Evolutionary conservation across 2,329 filamentous ascomycete species (phyloP), one percentile per base, ranked within the genome.

Genomic region (Talaromyces sp.): DNA sequence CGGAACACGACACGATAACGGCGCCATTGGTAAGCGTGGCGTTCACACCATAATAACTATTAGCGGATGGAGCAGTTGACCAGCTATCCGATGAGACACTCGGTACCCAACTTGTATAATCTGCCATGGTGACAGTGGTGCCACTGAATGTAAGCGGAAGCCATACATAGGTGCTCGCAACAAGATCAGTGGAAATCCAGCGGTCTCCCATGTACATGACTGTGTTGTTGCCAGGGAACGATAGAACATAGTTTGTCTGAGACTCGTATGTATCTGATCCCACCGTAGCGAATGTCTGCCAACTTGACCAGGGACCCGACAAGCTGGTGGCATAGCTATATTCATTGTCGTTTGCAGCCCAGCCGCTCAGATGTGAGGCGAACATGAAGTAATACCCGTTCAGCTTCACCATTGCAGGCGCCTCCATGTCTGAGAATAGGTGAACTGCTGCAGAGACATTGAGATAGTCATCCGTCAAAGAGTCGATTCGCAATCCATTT

Each of bases 181-280:
- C 83, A 0, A 91, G 80, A 67, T 90, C 87, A n/a, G 74, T 73
- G 5, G 80, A 82, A 0, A 85, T 75, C 88, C 88, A 90, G 24
- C 88, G 84, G 74, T 91, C 88, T 22, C 88, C 88, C 75, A 89
- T 84, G 75, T 90, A 90, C 67, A 88, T 82, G 58, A 81, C 79
- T 14, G 76, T 75, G 43, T 70, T 68, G 43, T 72, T 70, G 54
- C 68, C 52, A 72, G 68, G 11, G 31, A 84, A 71, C 4, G 76
- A 74, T 22, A 89, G 80, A 24, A 90, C 80, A 68, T 82, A 89
- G 41, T 81, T 85, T 0, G 86, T 87, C 70, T 91, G 88, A 1
- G 83, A 86, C 14, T 76, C 75, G 69, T 86, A 89, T 0, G 88
- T 90, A 56, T 82, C 81, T 78, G 82, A 81, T 0, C 86, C 87